Base-by-base conservation (phyloP, 805 yeast species). In the Limtongozyma cylindracea region DNA sequence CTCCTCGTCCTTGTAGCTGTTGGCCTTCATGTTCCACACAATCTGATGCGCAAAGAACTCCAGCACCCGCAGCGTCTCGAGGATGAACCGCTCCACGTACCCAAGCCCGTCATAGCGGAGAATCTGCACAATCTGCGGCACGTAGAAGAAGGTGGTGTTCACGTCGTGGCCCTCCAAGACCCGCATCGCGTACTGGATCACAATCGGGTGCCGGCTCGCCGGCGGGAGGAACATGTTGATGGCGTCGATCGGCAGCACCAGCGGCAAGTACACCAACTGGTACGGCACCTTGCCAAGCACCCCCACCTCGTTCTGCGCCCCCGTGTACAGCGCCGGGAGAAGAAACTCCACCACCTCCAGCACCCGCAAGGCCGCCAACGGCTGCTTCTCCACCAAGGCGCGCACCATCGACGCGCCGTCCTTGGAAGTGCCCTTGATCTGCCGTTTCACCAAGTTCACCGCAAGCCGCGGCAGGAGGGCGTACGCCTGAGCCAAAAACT, bases 11-110 rank as follows among this genome's bases (percentile, higher is more conserved):
- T 70, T 72, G 44, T 61, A 88, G 29, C 80, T 64, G 38, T 91
- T 88, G 1, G 99, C 96, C 35, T 72, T 46, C 74, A 88, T 78
- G 37, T 88, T 88, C 99, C 99, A 88, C 24, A 88, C 78, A 31
- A 88, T 82, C 45, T 88, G 99, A 43, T 88, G 99, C 0, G 96
- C 82, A 53, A 88, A 88, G 29, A 84, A 51, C 31, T 76, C 91
- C 13, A 88, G 70, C 9, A 80, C 76, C 37, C 72, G 68, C 2
- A 92, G 95, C 1, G 95, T 77, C 40, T 88, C 96, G 25, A 84
- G 47, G 29, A 88, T 80, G 38, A 74, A 77, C 32, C 78, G 59
- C 33, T 76, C 78, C 20, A 84, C 91, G 34, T 78, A 82, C 1
- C 95, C 96, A 20, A 61, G 50, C 8, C 45, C 44, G 39, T 88